phyloP scores from a whole-genome alignment of 1,284 basidiomycete species.

The Microbotryomycetes sp. region DNA sequence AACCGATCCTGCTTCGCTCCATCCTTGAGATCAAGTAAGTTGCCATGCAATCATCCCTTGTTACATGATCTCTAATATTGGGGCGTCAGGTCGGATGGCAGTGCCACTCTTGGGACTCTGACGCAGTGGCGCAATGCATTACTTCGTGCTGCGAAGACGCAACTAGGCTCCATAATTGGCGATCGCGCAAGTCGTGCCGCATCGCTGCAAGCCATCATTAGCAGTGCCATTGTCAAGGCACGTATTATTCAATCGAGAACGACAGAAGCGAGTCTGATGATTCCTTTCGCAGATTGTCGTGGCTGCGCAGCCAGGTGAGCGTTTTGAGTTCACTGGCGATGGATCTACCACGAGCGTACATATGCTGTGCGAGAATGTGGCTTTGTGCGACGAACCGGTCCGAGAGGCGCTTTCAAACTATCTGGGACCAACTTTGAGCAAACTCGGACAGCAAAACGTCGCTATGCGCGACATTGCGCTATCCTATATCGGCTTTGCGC shows the following conservation, averaged over 20 bases:
- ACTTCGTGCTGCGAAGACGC: no score
- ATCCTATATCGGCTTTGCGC: slow-evolving; percentile 61
- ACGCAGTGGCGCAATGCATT: no score
- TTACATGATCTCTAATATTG: neutral
- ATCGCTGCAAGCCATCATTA: slow-evolving; percentile 15
- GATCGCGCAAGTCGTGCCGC: no score
- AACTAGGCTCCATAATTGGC: no score
- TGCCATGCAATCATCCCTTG: neutral
- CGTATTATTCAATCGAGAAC: no score
- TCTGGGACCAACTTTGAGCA: slow-evolving; percentile 1
- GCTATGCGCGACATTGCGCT: slow-evolving; percentile 51
- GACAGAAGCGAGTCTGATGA: neutral
- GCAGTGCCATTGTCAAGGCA: no score
- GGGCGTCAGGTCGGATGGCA: neutral
- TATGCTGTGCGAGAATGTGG: no score
- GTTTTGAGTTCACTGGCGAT: no score
- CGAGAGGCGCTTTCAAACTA: slow-evolving; percentile 10
- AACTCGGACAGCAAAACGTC: neutral
- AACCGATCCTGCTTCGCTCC: slow-evolving; percentile 12
- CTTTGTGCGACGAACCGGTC: no score
- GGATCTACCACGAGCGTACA: no score
- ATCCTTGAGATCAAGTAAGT: slow-evolving; percentile 16
- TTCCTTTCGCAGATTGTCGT: slow-evolving; percentile 1
- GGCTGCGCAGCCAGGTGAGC: no score
- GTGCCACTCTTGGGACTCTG: neutral